A percentile compares a stretch with the other conserved stretches of the same genome.
Evolutionary conservation across 1,139 yeast species (phyloP).

Genomic region (Debaryomycetaceae sp.): DNA sequence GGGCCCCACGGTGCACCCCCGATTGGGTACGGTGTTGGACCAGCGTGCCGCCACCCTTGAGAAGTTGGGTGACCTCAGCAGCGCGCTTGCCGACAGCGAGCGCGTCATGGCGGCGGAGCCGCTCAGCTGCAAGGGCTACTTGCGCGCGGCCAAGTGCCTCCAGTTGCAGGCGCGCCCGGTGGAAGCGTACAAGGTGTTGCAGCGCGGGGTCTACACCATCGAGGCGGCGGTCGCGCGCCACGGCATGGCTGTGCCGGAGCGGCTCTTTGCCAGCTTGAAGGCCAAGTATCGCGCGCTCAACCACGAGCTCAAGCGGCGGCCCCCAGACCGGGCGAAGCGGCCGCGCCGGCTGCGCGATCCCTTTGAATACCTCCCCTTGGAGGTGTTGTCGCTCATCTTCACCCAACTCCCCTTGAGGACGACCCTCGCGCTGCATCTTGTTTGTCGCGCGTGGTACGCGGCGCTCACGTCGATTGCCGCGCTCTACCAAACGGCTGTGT

Average conservation of each 20-base stretch:
- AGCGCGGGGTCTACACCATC: slow-evolving; percentile 36
- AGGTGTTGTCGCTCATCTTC: slow-evolving; percentile 27
- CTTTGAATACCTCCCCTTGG: slow-evolving; percentile 24
- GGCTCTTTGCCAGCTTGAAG: slow-evolving; percentile 23
- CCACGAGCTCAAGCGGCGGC: slow-evolving; percentile 15
- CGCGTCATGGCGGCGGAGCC: slow-evolving; percentile 46
- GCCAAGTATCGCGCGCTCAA: slow-evolving; percentile 22
- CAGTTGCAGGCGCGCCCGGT: slow-evolving; percentile 21
- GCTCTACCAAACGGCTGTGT: slow-evolving; percentile 21
- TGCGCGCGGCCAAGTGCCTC: slow-evolving; percentile 48
- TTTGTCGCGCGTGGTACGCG: slow-evolving; percentile 30
- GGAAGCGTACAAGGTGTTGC: slow-evolving; percentile 42
- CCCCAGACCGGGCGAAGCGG: too few relatives aligned
- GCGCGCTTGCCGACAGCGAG: slow-evolving; percentile 45
- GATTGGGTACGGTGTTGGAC: slow-evolving; percentile 31
- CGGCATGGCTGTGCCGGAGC: slow-evolving; percentile 22
- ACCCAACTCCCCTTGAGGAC: slow-evolving; percentile 16
- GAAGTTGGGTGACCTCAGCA: slow-evolving; percentile 34
- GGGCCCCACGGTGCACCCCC: slow-evolving; percentile 26
- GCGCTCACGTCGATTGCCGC: slow-evolving; percentile 22
- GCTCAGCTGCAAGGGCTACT: slow-evolving; percentile 54
- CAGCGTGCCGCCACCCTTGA: slow-evolving; percentile 59
- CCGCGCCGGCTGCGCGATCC: slow-evolving; percentile 20
- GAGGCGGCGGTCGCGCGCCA: slow-evolving; percentile 23
- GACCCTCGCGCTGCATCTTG: slow-evolving; percentile 26